These are phyloP conservation scores for Cytospora chrysosperma DNA, from an alignment of 2,329 filamentous ascomycete species.

Conservation along the genomic window DNA sequence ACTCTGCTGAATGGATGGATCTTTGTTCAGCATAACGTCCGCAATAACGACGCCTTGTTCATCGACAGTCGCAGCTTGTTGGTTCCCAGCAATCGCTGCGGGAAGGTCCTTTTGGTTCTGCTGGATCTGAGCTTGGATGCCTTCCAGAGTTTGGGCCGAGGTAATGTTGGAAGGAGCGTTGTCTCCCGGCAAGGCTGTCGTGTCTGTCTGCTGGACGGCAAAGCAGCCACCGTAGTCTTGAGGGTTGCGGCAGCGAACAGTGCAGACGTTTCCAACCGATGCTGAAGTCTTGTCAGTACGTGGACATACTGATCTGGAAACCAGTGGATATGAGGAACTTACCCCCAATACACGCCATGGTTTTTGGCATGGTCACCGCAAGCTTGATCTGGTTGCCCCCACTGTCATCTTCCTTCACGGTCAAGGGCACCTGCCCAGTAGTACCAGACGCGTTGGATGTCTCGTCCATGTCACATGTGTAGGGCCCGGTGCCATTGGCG, in stretches of 20 bases:
- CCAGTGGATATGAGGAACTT: conserved; percentile 27
- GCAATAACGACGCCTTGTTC: conserved; percentile 27
- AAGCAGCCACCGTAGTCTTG: conserved; percentile 54
- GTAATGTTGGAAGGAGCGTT: conserved; percentile 44
- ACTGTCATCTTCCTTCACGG: conserved; percentile 46
- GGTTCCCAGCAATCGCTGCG: conserved; percentile 43
- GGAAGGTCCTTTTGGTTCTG: conserved; percentile 50
- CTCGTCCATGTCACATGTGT: conserved; percentile 48
- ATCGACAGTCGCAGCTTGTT: conserved; percentile 34
- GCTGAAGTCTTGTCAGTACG: conserved; percentile 31
- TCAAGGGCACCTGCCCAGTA: conserved; percentile 42
- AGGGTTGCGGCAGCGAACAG: conserved; percentile 54
- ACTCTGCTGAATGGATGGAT: conserved; percentile 6
- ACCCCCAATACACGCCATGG: conserved; percentile 49
- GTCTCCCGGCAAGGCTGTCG: conserved; percentile 30
- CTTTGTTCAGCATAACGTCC: conserved; percentile 11
- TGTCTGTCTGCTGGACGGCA: conserved; percentile 50
- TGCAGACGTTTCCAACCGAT: conserved; percentile 56
- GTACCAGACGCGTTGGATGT: conserved; percentile 43
- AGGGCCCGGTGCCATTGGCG: conserved; percentile 50
- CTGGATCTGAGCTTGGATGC: conserved; percentile 46
- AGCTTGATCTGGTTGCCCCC: conserved; percentile 48
- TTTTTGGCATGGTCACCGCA: conserved; percentile 45
- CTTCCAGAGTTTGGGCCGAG: conserved; percentile 43
- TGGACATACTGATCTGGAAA: not conserved